Conservation (phyloP, 768 basidiomycete species). For the Trametes sanguinea region DNA sequence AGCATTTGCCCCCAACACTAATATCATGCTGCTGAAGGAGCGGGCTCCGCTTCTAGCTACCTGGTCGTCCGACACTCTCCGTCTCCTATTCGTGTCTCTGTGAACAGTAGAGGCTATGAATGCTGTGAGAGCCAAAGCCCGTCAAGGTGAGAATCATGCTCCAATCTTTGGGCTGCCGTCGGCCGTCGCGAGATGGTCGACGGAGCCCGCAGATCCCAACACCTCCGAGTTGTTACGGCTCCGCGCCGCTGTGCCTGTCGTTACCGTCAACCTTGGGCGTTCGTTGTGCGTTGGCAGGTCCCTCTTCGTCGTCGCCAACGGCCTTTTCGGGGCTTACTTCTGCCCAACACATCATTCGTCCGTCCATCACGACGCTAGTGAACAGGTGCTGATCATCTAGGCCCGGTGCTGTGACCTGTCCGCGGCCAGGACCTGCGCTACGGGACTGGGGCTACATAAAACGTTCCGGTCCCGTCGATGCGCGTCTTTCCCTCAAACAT, state of each 20-base stretch:
- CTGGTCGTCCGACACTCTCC: too few species aligned
- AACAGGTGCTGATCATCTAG: constrained; percentile 20
- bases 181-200: constrained; percentile 14
- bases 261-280: constrained; percentile 4
- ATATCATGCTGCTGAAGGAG: too few species aligned
- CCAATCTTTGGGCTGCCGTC: neutral
- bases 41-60: too few species aligned
- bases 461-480: neutral
- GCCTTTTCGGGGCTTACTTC: neutral
- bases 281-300: neutral
- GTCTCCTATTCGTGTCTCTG: neutral
- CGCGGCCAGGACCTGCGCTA: neutral
- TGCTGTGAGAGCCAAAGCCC: constrained; percentile 12
- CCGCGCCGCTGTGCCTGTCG: constrained; percentile 15
- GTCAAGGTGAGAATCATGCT: constrained; percentile 13
- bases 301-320: constrained; percentile 13
- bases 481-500: constrained; percentile 9
- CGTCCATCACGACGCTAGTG: constrained; percentile 10
- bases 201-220: constrained; percentile 6
- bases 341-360: constrained; percentile 13
- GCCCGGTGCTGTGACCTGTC: neutral
- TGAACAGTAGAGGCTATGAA: constrained; percentile 9
- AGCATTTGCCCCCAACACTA: too few species aligned
- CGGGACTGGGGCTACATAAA: constrained; percentile 13
- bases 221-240: neutral